Evolutionary conservation across 306 rosid species (phyloP).

Genomic region (Crotalaria pallida): DNA sequence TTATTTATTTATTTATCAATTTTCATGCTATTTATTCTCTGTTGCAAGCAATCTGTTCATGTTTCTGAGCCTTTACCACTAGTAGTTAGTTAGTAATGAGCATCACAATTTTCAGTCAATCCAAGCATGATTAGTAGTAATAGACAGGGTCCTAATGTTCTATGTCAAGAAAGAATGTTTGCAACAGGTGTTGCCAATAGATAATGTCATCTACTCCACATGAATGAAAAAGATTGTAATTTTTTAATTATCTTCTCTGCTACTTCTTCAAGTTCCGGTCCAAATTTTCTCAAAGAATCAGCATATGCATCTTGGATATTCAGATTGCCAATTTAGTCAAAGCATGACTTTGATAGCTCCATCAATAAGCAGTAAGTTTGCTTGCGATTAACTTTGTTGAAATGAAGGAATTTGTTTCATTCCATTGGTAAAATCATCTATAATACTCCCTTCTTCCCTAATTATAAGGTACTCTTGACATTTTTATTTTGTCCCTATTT

Average conservation of each 20-base stretch:
- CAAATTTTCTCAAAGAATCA: conserved; percentile 56
- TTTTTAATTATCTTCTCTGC: conserved; percentile 43
- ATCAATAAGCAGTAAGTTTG: conserved; percentile 64
- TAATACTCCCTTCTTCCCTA: no score
- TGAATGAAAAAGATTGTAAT: not conserved
- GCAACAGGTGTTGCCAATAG: not conserved
- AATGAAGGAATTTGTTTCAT: conserved; percentile 59
- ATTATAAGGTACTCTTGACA: no score
- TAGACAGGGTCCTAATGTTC: not conserved
- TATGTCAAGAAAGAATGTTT: not conserved
- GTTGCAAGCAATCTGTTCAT: not conserved
- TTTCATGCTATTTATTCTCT: not conserved
- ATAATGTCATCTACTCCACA: not conserved
- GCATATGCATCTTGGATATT: conserved; percentile 50
- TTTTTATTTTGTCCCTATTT: no score
- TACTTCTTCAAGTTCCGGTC: conserved; percentile 56
- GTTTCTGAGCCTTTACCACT: not conserved
- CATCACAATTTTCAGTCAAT: not conserved
- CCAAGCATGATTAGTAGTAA: not conserved
- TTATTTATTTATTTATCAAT: not conserved
- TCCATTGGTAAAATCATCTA: conserved; percentile 56
- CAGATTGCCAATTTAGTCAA: conserved; percentile 64
- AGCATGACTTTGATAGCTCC: conserved; percentile 72
- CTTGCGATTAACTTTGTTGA: conserved; percentile 56
- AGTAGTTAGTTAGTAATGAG: not conserved